Evolutionary conservation across 495 filamentous ascomycete genomes (phyloP).

Genomic region (Astrothelium macrocarpum): DNA sequence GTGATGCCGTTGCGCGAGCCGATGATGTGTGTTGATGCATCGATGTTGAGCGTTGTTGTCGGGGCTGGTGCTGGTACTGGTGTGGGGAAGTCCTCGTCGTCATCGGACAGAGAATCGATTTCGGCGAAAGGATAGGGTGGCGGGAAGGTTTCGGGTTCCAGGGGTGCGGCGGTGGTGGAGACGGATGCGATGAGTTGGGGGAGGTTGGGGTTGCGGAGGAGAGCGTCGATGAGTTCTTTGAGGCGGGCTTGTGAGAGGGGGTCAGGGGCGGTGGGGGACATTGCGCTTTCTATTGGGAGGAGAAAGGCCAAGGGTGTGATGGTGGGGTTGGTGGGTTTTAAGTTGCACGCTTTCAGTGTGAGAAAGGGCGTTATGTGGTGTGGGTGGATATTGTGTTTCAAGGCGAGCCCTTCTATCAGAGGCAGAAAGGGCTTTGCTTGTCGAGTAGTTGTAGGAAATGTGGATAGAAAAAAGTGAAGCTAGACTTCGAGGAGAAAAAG

Average conservation of each 20-base stretch:
- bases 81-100: slow-evolving; percentile 4
- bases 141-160: background rate
- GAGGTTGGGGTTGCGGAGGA: background rate
- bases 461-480: background rate
- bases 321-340: background rate
- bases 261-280: background rate
- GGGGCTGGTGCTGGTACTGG: background rate
- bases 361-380: background rate
- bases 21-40: slow-evolving; percentile 19
- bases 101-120: slow-evolving; percentile 1
- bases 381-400: too few species aligned
- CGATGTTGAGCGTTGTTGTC: slow-evolving; percentile 15
- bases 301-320: background rate
- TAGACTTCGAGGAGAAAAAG: background rate
- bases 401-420: too few species aligned
- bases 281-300: background rate
- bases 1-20: slow-evolving; percentile 21
- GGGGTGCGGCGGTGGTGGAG: background rate
- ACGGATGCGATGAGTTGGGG: background rate
- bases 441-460: background rate
- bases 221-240: background rate
- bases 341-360: too few species aligned
- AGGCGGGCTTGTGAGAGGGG: background rate
- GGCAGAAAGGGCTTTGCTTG: too few species aligned
- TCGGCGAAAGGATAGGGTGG: slow-evolving; percentile 15